Evolutionary conservation across 768 basidiomycete species (phyloP), one percentile per base, ranked within the genome.

Genomic region (Mycena alexandri): DNA sequence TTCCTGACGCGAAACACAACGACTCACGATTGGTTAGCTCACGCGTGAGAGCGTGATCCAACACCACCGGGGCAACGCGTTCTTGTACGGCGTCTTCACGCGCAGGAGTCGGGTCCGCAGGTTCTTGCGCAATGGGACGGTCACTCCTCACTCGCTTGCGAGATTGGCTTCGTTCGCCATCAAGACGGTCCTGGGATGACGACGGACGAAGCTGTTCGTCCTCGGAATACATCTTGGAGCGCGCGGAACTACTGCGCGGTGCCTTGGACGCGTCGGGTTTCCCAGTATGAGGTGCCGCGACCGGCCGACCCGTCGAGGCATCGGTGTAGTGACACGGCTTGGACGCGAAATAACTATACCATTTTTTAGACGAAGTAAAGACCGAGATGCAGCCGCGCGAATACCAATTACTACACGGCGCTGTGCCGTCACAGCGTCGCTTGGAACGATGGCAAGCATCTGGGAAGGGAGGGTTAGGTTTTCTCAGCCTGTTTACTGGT

Each of bases 291-390:
- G 84, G 93, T 70, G 93, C 92, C 44, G 93, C 90, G 13, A 94
- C 93, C n/a, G 88, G 84, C 51, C 91, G 89, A 41, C 93, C 93
- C 22, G 38, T 38, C 38, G 89, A 85, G 24, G 92, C 83, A 68
- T 94, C 93, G 12, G 92, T 93, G 76, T 94, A 94, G 2, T 90
- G 88, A 78, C 93, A 94, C 36, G 86, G 81, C 77, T 94, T 94
- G 70, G 90, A 90, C 65, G 93, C 93, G 76, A 90, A 94, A 76
- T 89, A 93, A 73, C 92, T 94, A 75, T 34, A 61, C 29, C 54
- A 50, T 22, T 54, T 54, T 42, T 65, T 62, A 75, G 64, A 66
- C 9, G 1, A 59, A 33, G 48, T 9, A 24, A 16, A 14, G n/a
- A 51, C 10, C 38, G 51, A 63, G 54, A 64, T 67, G 57, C 63